Evolutionary conservation across 164 flowering plant genomes (phyloP).

Genomic region (Kalanchoe fedtschenkoi): DNA sequence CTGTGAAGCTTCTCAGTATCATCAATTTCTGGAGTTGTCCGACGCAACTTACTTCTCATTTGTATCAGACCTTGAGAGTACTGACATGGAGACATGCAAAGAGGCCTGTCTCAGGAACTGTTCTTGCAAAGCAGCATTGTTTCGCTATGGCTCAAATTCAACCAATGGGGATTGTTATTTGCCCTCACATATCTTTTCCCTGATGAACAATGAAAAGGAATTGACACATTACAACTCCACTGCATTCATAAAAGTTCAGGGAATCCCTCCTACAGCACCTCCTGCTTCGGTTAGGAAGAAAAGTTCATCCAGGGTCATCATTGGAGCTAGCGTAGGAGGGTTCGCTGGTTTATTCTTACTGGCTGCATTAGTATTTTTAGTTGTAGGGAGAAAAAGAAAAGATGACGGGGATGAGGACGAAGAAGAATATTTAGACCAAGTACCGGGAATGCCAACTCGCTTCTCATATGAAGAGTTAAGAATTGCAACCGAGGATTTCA

Average conservation of each 20-base stretch:
- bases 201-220: conserved; percentile 6
- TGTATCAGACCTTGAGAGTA: neutral
- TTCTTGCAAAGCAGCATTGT: conserved; percentile 19
- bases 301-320: neutral
- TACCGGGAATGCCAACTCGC: conserved; percentile 10
- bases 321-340: conserved; percentile 3
- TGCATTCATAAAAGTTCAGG: conserved; percentile 11
- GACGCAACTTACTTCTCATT: conserved; percentile 11
- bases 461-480: conserved; percentile 10
- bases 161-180: conserved; percentile 14
- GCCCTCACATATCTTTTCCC: conserved; percentile 14
- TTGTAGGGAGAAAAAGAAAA: neutral
- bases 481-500: conserved; percentile 1
- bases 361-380: neutral
- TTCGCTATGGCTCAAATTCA: conserved; percentile 8
- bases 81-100: conserved; percentile 8
- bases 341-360: neutral
- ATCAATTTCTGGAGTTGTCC: conserved; percentile 10
- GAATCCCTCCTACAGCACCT: neutral
- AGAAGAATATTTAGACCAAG: conserved; percentile 11
- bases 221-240: neutral
- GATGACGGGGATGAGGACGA: conserved; percentile 8
- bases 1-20: conserved; percentile 7
- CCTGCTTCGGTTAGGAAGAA: neutral
- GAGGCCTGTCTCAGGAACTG: conserved; percentile 16